Conservation (phyloP, 2,329 filamentous ascomycete genomes). For the Tolypocladium tropicale region DNA sequence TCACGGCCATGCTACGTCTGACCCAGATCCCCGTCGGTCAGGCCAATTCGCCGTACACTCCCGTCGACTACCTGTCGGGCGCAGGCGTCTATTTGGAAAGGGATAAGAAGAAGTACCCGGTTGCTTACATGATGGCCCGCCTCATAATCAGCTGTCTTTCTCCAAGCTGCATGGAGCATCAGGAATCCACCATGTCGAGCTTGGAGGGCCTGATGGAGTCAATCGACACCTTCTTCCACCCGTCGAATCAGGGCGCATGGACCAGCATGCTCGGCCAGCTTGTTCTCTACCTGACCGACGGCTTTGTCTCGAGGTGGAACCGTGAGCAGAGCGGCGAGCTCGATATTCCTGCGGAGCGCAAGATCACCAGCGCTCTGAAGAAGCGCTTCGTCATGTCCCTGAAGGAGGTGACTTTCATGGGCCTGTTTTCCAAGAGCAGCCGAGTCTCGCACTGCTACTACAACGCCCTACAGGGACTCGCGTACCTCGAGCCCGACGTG, state of each 20-base stretch:
- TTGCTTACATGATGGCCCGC: conserved; percentile 82
- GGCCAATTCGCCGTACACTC: conserved; percentile 82
- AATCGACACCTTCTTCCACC: conserved; percentile 97
- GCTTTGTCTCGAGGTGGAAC: conserved; percentile 97
- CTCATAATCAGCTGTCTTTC: conserved; percentile 93
- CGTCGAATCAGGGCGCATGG: conserved; percentile 90
- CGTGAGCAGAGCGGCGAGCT: conserved; percentile 88
- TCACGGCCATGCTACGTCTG: conserved; percentile 79
- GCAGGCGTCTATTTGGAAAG: conserved; percentile 80
- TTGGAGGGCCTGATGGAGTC: conserved; percentile 89
- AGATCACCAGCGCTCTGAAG: conserved; percentile 71
- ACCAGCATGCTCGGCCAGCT: conserved; percentile 83
- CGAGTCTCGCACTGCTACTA: conserved; percentile 88
- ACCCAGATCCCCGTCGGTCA: conserved; percentile 96
- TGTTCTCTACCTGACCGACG: conserved; percentile 85
- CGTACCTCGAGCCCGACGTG: conserved; percentile 82
- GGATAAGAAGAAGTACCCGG: conserved; percentile 86
- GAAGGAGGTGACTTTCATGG: conserved; percentile 94
- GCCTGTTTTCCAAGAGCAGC: conserved; percentile 90
- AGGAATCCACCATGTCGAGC: conserved; percentile 71
- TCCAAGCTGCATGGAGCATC: conserved; percentile 65
- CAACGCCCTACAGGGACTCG: conserved; percentile 77
- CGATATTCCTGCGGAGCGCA: conserved; percentile 70
- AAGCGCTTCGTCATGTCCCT: conserved; percentile 81
- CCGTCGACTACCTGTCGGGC: conserved; percentile 74